phyloP scores from a whole-genome alignment of 345 rosid genomes.

The Pugionium cornutum region DNA sequence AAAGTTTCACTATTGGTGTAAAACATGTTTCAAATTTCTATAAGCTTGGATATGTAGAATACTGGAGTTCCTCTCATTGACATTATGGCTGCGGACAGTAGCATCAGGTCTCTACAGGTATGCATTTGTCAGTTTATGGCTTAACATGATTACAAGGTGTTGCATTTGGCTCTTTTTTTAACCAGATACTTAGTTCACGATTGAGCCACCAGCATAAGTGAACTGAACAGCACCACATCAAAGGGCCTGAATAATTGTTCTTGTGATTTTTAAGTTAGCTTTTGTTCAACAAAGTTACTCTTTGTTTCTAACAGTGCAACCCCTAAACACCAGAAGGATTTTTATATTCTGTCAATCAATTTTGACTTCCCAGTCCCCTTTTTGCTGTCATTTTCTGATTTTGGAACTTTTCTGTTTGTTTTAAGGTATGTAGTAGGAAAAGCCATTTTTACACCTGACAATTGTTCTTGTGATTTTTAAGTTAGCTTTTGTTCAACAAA shows the following conservation, averaged over 20 bases:
- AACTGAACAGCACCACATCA: slow-evolving; percentile 16
- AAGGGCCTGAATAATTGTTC: slow-evolving; percentile 10
- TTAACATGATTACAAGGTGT: slow-evolving; percentile 17
- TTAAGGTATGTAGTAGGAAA: slow-evolving; percentile 4
- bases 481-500: slow-evolving; percentile 12
- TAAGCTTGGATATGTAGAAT: slow-evolving; percentile 38
- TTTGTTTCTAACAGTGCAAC: neutral
- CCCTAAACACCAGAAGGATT: slow-evolving; percentile 15
- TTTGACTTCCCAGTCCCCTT: slow-evolving; percentile 23
- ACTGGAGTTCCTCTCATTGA: slow-evolving; percentile 40
- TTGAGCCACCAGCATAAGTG: slow-evolving; percentile 19
- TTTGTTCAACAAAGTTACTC: slow-evolving; percentile 9
- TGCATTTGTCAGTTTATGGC: slow-evolving; percentile 24
- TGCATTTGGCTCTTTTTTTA: slow-evolving; percentile 13
- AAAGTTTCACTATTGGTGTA: neutral
- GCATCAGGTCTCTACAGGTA: slow-evolving; percentile 42
- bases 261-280: slow-evolving; percentile 12
- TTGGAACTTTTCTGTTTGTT: slow-evolving; percentile 6
- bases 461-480: slow-evolving; percentile 9
- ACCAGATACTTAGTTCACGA: slow-evolving; percentile 6
- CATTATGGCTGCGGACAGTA: slow-evolving; percentile 29
- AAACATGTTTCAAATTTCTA: slow-evolving; percentile 16
- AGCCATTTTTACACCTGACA: no score
- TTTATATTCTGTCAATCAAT: slow-evolving; percentile 26
- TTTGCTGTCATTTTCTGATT: slow-evolving; percentile 10